Evolutionary conservation across 257 asterid genomes (phyloP), one percentile per base, ranked within the genome.

Genomic region (Fraxinus excelsior): DNA sequence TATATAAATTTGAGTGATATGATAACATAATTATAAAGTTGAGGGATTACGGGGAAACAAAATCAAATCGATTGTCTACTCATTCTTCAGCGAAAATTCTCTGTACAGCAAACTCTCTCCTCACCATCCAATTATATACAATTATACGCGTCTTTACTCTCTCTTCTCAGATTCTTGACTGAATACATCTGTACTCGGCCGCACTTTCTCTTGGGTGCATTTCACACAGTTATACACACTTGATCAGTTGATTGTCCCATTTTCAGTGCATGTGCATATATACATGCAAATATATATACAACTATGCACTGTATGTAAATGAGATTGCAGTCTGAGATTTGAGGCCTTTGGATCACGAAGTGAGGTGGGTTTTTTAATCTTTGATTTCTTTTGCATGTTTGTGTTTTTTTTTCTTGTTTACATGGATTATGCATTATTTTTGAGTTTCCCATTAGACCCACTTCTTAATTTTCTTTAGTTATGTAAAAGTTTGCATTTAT

Each of bases 291-390:
- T 25, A 23, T 62, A 60, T 60, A 62, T 56, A 58, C 66, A 9
- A 0, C 21, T 26, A 10, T 23, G 31, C 34, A 21, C 64, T 29
- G 5, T 51, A 29, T 40, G 80, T 62, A 75, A 19, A 62, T 80
- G 64, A 56, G 76, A 58, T 75, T 67, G 73, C 80, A 69, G 73
- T 86, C 60, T 38, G 72, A 73, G 75, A 76, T 66, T 78, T 74
- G 73, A 67, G 77, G 51, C 13, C 69, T 58, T 62, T 34, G 76
- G 38, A 77, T 78, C 79, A 68, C 76, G 42, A 80, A 88, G 93
- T 87, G 74, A 77, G 84, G 74, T 83, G 73, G 34, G 35, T 76
- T 58, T 58, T n/a, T 18, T 1, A 31, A 42, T 25, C 12, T 7
- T 77, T 38, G 9, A 7, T 80, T 67, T 1, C 60, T 35, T 67